Evolutionary conservation across 2,329 filamentous ascomycete species (phyloP).

Genomic region (Colletotrichum orchidophilum): DNA sequence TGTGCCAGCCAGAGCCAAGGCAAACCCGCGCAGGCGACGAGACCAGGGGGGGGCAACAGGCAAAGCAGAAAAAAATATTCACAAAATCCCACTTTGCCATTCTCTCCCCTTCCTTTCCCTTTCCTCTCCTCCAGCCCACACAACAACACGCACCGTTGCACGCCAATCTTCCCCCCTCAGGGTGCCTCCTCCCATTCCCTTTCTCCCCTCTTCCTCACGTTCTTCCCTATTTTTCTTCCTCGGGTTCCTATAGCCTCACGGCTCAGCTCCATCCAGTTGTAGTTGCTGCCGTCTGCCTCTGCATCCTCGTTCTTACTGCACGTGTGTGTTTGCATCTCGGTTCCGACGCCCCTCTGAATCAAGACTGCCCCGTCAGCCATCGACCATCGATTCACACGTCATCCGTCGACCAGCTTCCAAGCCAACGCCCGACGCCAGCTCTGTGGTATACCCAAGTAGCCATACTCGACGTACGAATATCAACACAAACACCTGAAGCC

Average conservation of each 20-base stretch:
- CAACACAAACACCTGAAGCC: neutral
- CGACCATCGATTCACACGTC: conserved; percentile 23
- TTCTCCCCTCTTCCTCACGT: conserved; percentile 43
- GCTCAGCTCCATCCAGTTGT: conserved; percentile 38
- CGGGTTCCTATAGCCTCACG: conserved; percentile 27
- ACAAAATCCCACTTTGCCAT: conserved; percentile 32
- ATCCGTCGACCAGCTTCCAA: conserved; percentile 17
- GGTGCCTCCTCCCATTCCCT: conserved; percentile 46
- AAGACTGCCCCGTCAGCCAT: conserved; percentile 26
- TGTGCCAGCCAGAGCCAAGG: conserved; percentile 23
- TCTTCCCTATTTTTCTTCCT: conserved; percentile 47
- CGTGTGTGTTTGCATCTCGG: conserved; percentile 23
- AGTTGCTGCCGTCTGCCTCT: conserved; percentile 17
- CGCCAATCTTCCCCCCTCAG: conserved; percentile 51
- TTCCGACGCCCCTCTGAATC: conserved; percentile 14
- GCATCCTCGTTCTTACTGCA: neutral
- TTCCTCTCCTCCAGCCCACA: conserved; percentile 35
- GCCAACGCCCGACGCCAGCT: neutral
- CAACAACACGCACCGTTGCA: conserved; percentile 50
- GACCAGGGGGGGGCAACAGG: conserved; percentile 1
- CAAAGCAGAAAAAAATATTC: conserved; percentile 33
- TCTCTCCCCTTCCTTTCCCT: conserved; percentile 30
- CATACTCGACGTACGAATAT: conserved; percentile 12
- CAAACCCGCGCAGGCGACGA: conserved; percentile 26
- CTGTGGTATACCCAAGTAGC: neutral